A percentile compares a stretch with the other conserved stretches of the same genome.
phyloP scores from a whole-genome alignment of 768 basidiomycete genomes.

The Cystofilobasidium capitatum region DNA sequence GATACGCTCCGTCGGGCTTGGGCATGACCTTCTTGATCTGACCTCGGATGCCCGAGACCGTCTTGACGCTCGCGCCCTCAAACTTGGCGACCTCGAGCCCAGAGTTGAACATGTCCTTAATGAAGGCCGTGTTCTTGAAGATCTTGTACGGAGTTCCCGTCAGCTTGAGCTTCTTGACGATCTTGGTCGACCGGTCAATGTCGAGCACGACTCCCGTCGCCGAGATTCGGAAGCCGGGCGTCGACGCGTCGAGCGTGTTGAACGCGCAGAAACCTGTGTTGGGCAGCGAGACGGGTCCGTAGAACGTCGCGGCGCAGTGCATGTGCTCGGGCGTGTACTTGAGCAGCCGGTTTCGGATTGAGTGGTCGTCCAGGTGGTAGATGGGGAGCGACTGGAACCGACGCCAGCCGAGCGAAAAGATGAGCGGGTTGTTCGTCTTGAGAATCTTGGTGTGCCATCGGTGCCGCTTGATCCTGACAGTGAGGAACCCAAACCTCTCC shows the following conservation, averaged over 20 bases:
- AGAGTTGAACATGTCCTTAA: conserved; percentile 92
- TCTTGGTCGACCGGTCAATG: conserved; percentile 81
- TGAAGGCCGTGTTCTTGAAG: conserved; percentile 96
- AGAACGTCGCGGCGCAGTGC: conserved; percentile 98
- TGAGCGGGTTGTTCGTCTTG: conserved; percentile 93
- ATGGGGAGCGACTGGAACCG: conserved; percentile 91
- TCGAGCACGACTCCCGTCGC: conserved; percentile 93
- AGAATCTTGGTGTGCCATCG: conserved; percentile 83
- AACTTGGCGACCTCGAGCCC: conserved; percentile 96
- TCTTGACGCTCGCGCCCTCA: conserved; percentile 91
- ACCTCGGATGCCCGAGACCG: conserved; percentile 89
- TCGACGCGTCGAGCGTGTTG: conserved; percentile 63
- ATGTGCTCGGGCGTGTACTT: conserved; percentile 99
- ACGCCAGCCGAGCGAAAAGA: conserved; percentile 95
- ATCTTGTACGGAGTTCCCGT: conserved; percentile 94
- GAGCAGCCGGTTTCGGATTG: conserved; percentile 96
- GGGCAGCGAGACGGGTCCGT: conserved; percentile 79
- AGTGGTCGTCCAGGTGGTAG: conserved; percentile 94
- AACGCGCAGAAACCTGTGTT: conserved; percentile 98
- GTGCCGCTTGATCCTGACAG: conserved; percentile 92
- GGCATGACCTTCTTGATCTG: conserved; percentile 91
- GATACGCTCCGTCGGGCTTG: conserved; percentile 91
- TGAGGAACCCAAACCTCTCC: conserved; percentile 83
- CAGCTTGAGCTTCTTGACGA: conserved; percentile 96
- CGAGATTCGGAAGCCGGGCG: conserved; percentile 71